Percentiles rank a stretch among this genome's conserved stretches.
Conservation (phyloP, 75 land plant species). For the Pinus albicaulis region DNA sequence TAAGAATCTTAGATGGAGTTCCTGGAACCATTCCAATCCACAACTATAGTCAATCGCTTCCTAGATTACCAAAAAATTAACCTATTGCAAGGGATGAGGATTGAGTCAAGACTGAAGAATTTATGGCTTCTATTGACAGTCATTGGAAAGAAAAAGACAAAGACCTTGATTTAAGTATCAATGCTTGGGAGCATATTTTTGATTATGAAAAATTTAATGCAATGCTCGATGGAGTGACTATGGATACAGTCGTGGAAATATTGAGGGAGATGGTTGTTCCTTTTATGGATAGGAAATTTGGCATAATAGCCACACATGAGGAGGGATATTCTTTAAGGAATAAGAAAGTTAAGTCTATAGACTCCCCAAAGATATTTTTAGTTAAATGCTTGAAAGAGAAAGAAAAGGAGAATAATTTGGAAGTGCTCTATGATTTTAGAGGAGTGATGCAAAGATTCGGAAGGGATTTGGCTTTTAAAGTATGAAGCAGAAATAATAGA, state of each 20-base stretch:
- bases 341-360: constrained; percentile 9
- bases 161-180: constrained; percentile 39
- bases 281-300: constrained; percentile 48
- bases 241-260: constrained; percentile 53
- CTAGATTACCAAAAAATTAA: too few relatives aligned
- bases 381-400: constrained; percentile 84
- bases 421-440: constrained; percentile 72
- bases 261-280: constrained; percentile 70
- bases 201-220: constrained; percentile 82
- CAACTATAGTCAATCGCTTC: too few relatives aligned
- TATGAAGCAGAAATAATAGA: too few relatives aligned
- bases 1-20: too few relatives aligned
- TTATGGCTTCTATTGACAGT: too few relatives aligned
- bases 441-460: constrained; percentile 52
- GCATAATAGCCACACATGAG: not conserved
- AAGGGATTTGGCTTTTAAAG: not conserved
- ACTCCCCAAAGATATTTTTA: constrained; percentile 42
- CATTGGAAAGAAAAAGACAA: constrained; percentile 48
- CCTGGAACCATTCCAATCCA: too few relatives aligned
- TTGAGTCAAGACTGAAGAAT: too few relatives aligned
- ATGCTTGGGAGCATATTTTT: constrained; percentile 65
- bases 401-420: constrained; percentile 56
- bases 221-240: constrained; percentile 66
- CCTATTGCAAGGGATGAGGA: too few relatives aligned
- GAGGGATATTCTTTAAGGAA: constrained; percentile 4